A percentile compares a stretch with the other conserved stretches of the same genome.
Evolutionary conservation across 2,329 filamentous ascomycete species (phyloP).

Genomic region (Furcasterigmium furcatum): DNA sequence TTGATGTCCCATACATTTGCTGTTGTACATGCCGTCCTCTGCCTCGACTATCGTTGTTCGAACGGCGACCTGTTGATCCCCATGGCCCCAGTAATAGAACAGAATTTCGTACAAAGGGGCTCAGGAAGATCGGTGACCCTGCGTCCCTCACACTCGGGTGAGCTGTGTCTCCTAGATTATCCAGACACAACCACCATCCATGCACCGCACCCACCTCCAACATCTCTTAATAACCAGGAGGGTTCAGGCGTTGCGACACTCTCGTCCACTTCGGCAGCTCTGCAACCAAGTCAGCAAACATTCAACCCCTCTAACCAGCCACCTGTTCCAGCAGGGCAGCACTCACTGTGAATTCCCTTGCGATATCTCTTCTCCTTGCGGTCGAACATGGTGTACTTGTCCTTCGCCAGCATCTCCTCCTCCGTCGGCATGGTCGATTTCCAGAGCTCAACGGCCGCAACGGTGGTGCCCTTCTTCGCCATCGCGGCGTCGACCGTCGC

Average conservation of each 20-base stretch:
- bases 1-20: not conserved
- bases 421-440: conserved; percentile 95
- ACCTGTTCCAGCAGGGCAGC: not conserved
- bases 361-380: conserved; percentile 92
- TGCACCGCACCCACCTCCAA: too few relatives aligned
- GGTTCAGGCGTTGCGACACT: conserved; percentile 90
- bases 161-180: too few relatives aligned
- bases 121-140: not conserved
- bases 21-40: not conserved
- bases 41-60: too few relatives aligned
- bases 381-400: conserved; percentile 98
- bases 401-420: conserved; percentile 89
- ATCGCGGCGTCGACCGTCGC: conserved; percentile 78
- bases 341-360: conserved; percentile 96
- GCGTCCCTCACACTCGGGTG: not conserved
- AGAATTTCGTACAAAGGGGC: not conserved
- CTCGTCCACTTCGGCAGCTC: conserved; percentile 92
- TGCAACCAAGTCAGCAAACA: conserved; percentile 27
- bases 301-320: not conserved
- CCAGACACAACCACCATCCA: too few relatives aligned
- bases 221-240: conserved; percentile 75
- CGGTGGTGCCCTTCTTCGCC: conserved; percentile 65
- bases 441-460: conserved; percentile 83
- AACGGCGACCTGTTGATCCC: too few relatives aligned
- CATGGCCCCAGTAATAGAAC: not conserved